Base-by-base conservation (phyloP, 306 rosid species). In the Bauhinia variegata region DNA sequence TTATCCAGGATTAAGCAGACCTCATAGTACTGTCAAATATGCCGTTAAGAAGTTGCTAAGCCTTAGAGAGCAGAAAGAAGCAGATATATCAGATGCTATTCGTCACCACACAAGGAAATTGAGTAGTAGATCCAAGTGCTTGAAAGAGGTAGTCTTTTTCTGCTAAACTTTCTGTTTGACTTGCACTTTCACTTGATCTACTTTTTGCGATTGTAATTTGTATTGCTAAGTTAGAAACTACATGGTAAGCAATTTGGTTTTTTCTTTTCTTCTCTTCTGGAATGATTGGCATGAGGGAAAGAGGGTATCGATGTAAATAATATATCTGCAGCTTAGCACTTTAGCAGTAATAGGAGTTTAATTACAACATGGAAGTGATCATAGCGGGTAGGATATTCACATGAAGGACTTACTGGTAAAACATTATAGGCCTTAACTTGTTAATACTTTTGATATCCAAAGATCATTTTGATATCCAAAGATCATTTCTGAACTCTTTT, bases 11-110 rank as follows among this genome's bases (percentile, higher is more conserved):
- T 77, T 90, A 80, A 84, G 82, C 82, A 83, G 75, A 64, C 99
- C 99, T 73, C 99, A 93, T 63, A 70, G 75, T 74, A 93, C 99
- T 23, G 83, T 84, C 62, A 93, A 79, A 88, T 89, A 93, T 71
- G 97, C 98, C 46, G 46, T 86, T 43, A 93, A 88, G 83, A 93
- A 89, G 81, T 77, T 93, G 80, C 76, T 93, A 70, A 85, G 79
- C 78, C 82, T 84, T 28, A 71, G 87, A 71, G 88, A 70, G 82
- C 80, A 69, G 78, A 86, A 88, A 55, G 72, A 93, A 38, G 87
- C 87, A 58, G 83, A 65, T 50, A 74, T 93, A 15, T 75, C 84
- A 78, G 86, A 88, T 69, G 86, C 96, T 73, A 62, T 84, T 60
- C 50, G 66, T 51, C 86, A 79, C 63, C 90, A 78, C 73, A 68